Percentiles rank a stretch among this genome's conserved stretches.
Conservation (phyloP, 805 yeast species). For the Peterozyma toletana region DNA sequence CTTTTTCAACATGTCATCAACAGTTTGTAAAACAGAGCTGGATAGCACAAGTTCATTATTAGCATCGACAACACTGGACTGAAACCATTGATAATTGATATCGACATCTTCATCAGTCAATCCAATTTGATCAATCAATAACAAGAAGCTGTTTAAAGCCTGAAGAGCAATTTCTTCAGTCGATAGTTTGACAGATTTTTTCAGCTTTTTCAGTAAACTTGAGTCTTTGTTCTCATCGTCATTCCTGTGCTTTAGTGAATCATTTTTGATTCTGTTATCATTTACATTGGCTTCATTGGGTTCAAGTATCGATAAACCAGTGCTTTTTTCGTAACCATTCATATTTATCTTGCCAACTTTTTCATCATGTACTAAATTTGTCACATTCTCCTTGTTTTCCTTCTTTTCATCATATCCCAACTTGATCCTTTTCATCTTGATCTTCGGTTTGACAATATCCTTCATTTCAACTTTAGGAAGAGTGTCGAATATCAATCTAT, state of each 20-base stretch:
- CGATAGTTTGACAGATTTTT: not conserved
- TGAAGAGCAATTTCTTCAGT: constrained; percentile 4
- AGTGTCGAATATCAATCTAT: constrained; percentile 9
- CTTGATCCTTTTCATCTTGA: constrained; percentile 20
- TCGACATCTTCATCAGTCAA: constrained; percentile 18
- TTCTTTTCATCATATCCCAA: constrained; percentile 6
- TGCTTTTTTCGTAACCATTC: too few relatives aligned
- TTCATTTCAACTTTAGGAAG: constrained; percentile 10
- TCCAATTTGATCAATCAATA: constrained; percentile 11
- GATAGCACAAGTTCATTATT: constrained; percentile 16
- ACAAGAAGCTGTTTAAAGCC: constrained; percentile 1
- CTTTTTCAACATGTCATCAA: constrained; percentile 17
- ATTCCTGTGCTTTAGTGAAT: not conserved
- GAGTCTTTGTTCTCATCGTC: not conserved
- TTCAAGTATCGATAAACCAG: too few relatives aligned
- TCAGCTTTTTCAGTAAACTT: not conserved
- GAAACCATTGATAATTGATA: constrained; percentile 6
- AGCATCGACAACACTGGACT: constrained; percentile 13
- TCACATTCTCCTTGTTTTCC: constrained; percentile 3
- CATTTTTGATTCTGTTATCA: too few relatives aligned
- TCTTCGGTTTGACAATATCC: constrained; percentile 17
- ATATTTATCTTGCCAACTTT: not conserved
- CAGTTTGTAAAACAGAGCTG: constrained; percentile 10
- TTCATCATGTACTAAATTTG: not conserved
- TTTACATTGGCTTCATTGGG: too few relatives aligned